Conservation (phyloP, 2,329 filamentous ascomycete species). For the Whalleya microplaca region DNA sequence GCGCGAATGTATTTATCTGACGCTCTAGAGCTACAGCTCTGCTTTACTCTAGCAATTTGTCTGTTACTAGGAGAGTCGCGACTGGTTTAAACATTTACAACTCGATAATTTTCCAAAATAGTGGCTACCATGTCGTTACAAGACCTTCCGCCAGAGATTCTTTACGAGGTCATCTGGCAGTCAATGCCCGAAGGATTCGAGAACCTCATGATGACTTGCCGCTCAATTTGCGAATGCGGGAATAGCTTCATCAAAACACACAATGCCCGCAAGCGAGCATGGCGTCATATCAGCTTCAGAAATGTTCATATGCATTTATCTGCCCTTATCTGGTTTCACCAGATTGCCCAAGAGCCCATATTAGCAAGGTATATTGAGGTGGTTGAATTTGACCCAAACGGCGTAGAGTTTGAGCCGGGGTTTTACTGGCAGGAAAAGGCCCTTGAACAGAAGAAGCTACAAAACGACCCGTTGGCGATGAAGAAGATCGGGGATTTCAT, state of each 20-base stretch:
- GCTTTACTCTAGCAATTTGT: no score
- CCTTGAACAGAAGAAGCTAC: background rate
- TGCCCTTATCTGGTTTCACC: background rate
- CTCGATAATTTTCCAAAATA: background rate
- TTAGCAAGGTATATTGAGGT: conserved; percentile 10
- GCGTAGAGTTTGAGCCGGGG: no score
- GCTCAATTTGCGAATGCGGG: conserved; percentile 17
- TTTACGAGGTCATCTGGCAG: conserved; percentile 13
- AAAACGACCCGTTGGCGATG: background rate
- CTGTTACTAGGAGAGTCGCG: no score
- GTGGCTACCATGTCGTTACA: conserved; percentile 14
- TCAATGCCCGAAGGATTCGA: conserved; percentile 24
- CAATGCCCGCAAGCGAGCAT: conserved; percentile 2
- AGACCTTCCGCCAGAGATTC: conserved; percentile 14
- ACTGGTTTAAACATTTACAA: no score
- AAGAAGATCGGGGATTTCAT: conserved; percentile 1
- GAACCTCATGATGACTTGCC: conserved; percentile 20
- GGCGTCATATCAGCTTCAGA: background rate
- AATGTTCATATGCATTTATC: no score
- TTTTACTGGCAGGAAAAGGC: no score
- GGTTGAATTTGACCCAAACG: conserved; percentile 1
- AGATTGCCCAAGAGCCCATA: conserved; percentile 6
- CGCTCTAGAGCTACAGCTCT: no score
- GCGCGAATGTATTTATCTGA: no score
- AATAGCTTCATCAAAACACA: conserved; percentile 4